Base-by-base conservation (phyloP, 768 basidiomycete genomes). In the Mycena venus region DNA sequence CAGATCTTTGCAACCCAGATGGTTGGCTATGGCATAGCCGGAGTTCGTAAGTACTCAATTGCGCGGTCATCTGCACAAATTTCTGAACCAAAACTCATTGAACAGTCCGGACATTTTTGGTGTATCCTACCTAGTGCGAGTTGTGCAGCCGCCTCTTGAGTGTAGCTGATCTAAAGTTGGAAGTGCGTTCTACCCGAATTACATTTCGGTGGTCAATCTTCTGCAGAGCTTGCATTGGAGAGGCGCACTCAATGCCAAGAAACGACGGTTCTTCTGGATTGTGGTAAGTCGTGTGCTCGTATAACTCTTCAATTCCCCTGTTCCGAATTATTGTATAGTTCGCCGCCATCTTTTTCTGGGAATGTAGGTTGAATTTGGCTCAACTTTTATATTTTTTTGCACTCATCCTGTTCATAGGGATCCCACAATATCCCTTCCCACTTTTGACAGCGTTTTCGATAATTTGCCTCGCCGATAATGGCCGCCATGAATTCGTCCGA, bases 231-330 rank as follows among this genome's bases (percentile, higher is more conserved):
- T 91, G 73, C 90, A 91, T 74, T 90, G 88, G 72, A 83, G 85
- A 15, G 88, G 87, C 68, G 75, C 86, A 1, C 84, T 91, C 23
- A 91, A 89, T 76, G 82, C 82, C 25, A 90, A 90, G 82, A 85
- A 85, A 70, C 79, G 88, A 79, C 85, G 82, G 40, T 89, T 88
- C 80, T 90, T 91, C 82, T 91, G 90, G 89, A 88, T 90, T 61
- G 87, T 87, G 36, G 87, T 88, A 80, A 31, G 84, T 78, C 59
- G 25, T 66, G 29, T 66, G n/a, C n/a, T 25, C 34, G 49, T 14
- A 38, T n/a, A 34, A 14, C 44, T 34, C 19, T 56, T 51, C 36
- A 66, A 15, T 15, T 56, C n/a, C 19, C n/a, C n/a, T 40, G 15
- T 59, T 29, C 23, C 31, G 64, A 55, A 55, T 25, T 9, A 3